Conservation (phyloP, 306 rosid species). For the Myrica gale region DNA sequence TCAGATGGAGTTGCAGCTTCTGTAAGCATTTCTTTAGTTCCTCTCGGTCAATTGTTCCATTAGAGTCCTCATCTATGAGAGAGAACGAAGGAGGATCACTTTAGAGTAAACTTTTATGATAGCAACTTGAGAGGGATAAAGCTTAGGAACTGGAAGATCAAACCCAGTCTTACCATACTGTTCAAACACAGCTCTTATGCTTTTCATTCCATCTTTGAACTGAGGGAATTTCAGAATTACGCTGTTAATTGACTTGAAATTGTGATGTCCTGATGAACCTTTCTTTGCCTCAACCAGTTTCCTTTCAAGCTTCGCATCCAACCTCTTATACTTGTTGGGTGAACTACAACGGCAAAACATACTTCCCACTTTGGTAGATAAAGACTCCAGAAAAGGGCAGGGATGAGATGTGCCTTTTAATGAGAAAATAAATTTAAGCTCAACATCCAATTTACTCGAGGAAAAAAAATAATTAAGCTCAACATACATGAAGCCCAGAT, state of each 20-base stretch:
- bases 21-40: constrained; percentile 70
- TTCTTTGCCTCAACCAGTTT: constrained; percentile 62
- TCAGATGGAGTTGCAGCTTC: constrained; percentile 55
- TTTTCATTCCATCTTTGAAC: constrained; percentile 58
- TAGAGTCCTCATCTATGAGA: constrained; percentile 74
- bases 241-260: constrained; percentile 67
- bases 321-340: constrained; percentile 48
- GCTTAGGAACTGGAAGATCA: neutral
- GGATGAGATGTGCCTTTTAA: constrained; percentile 43
- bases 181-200: constrained; percentile 64
- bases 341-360: constrained; percentile 41
- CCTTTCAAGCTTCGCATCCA: constrained; percentile 66
- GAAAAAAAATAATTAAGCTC: constrained; percentile 14
- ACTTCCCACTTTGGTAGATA: constrained; percentile 55
- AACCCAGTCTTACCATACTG: constrained; percentile 53
- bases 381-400: constrained; percentile 34
- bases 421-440: constrained; percentile 22
- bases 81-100: constrained; percentile 14
- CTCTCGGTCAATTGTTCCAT: constrained; percentile 62
- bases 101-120: constrained; percentile 14
- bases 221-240: constrained; percentile 72
- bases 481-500: constrained; percentile 12
- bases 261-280: constrained; percentile 39
- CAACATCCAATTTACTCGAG: neutral
- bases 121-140: constrained; percentile 6